Percentiles rank a stretch among this genome's conserved stretches.
Conservation (phyloP, 495 filamentous ascomycete species). For the Haplographium delicatum region DNA sequence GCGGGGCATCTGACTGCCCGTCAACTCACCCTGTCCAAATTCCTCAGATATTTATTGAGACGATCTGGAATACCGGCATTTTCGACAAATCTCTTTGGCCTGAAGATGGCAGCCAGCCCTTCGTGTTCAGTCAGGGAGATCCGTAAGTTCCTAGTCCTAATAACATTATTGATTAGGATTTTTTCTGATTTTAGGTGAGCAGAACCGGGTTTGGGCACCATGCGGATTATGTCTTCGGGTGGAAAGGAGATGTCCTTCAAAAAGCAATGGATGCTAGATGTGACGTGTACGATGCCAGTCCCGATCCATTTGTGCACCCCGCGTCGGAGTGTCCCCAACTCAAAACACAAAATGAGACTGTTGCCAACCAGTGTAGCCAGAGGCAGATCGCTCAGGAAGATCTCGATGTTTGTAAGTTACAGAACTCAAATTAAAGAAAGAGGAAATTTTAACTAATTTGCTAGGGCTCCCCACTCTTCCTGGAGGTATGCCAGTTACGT, state of each 20-base stretch:
- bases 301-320: no score
- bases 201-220: slow-evolving; percentile 50
- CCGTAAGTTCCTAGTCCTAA: slow-evolving; percentile 3
- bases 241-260: slow-evolving; percentile 50
- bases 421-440: slow-evolving; percentile 21
- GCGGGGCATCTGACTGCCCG: slow-evolving; percentile 38
- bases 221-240: slow-evolving; percentile 68
- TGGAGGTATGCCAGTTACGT: neutral
- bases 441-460: neutral
- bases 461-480: slow-evolving; percentile 6
- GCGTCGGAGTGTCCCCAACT: slow-evolving; percentile 33
- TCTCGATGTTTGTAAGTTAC: slow-evolving; percentile 35
- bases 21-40: slow-evolving; percentile 49
- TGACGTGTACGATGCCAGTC: slow-evolving; percentile 30
- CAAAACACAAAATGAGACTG: slow-evolving; percentile 30
- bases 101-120: slow-evolving; percentile 54
- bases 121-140: slow-evolving; percentile 56
- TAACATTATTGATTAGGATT: neutral
- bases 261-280: slow-evolving; percentile 31
- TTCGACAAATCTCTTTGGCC: slow-evolving; percentile 65
- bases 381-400: slow-evolving; percentile 30
- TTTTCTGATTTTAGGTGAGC: neutral
- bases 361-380: slow-evolving; percentile 36
- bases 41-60: slow-evolving; percentile 54
- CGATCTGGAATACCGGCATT: slow-evolving; percentile 45